Conservation (phyloP, 2,329 filamentous ascomycete species). For the Fusarium keratoplasticum region DNA sequence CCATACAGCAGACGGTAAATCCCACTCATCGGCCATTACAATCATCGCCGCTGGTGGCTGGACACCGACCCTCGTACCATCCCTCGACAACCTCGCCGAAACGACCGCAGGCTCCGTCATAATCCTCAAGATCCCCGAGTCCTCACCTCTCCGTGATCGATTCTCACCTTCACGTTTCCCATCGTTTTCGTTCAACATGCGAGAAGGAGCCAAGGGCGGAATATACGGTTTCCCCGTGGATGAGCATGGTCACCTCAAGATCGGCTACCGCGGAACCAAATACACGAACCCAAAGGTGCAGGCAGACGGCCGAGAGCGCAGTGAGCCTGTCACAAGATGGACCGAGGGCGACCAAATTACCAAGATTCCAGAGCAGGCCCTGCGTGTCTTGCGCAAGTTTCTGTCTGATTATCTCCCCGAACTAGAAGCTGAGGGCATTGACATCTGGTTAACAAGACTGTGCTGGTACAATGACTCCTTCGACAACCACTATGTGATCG, state of each 20-base stretch:
- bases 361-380: slow-evolving; percentile 44
- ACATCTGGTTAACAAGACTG: slow-evolving; percentile 48
- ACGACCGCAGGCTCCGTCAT: slow-evolving; percentile 37
- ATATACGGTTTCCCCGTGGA: slow-evolving; percentile 62
- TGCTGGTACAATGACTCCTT: slow-evolving; percentile 51
- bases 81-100: slow-evolving; percentile 35
- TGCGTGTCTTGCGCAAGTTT: slow-evolving; percentile 48
- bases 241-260: slow-evolving; percentile 58
- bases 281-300: slow-evolving; percentile 57
- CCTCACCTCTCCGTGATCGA: slow-evolving; percentile 14
- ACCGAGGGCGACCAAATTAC: slow-evolving; percentile 39
- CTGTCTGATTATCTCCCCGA: slow-evolving; percentile 57
- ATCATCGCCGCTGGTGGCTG: slow-evolving; percentile 53
- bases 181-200: slow-evolving; percentile 11
- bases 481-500: slow-evolving; percentile 50
- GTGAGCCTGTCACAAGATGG: slow-evolving; percentile 55
- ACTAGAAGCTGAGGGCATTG: slow-evolving; percentile 48
- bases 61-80: slow-evolving; percentile 33
- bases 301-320: slow-evolving; percentile 51
- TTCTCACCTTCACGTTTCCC: slow-evolving; percentile 36
- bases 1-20: slow-evolving; percentile 50
- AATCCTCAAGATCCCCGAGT: slow-evolving; percentile 28
- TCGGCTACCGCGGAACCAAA: slow-evolving; percentile 64
- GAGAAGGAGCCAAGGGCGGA: slow-evolving; percentile 49
- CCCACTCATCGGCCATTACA: slow-evolving; percentile 47